Percentiles rank a stretch among this genome's conserved stretches.
Conservation (phyloP, 176 grass and related monocot genomes). For the Eragrostis nindensis region DNA sequence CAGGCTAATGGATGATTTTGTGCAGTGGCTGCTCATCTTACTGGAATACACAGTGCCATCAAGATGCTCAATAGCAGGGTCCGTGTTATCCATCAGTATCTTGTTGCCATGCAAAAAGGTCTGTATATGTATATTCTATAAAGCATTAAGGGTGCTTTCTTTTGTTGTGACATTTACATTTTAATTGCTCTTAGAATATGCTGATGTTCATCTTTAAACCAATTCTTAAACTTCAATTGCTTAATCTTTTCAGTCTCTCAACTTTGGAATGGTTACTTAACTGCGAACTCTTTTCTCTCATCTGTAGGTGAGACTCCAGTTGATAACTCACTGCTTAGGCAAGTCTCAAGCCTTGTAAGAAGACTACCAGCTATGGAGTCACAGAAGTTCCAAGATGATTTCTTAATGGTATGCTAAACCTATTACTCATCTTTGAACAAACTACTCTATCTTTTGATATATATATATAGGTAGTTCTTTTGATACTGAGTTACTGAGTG, state of each 20-base stretch:
- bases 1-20: constrained; percentile 52
- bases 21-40: constrained; percentile 98
- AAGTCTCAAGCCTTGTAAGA: constrained; percentile 97
- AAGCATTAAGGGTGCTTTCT: background rate
- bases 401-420: constrained; percentile 74
- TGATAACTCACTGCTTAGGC: constrained; percentile 92
- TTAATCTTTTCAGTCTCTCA: background rate
- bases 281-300: background rate
- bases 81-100: constrained; percentile 91
- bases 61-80: constrained; percentile 99
- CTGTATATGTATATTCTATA: background rate
- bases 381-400: constrained; percentile 97
- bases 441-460: background rate
- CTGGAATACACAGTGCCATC: constrained; percentile 98
- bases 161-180: constrained; percentile 26
- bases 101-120: constrained; percentile 94
- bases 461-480: background rate
- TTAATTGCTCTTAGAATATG: constrained; percentile 13
- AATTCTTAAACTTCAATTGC: background rate
- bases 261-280: background rate
- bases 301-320: constrained; percentile 72
- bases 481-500: background rate
- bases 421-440: constrained; percentile 1
- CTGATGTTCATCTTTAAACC: constrained; percentile 15
- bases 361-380: constrained; percentile 92